Evolutionary conservation across 164 flowering plant genomes (phyloP).

Genomic region (Buxus sempervirens): DNA sequence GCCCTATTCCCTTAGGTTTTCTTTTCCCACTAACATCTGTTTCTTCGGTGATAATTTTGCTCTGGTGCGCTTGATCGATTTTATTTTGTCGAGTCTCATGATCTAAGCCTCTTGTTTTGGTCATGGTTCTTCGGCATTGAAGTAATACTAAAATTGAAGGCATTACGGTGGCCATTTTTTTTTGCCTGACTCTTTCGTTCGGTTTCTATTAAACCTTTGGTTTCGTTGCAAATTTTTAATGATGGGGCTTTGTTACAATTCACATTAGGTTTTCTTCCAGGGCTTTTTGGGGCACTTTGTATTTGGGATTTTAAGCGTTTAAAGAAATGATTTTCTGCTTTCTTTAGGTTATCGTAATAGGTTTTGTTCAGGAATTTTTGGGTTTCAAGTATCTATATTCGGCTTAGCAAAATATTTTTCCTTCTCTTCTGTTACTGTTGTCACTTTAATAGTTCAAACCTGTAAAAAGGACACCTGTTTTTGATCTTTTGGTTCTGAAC

Average conservation of each 20-base stretch:
- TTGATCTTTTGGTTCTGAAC: too few species aligned
- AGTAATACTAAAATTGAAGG: conserved; percentile 1
- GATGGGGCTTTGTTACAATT: background rate
- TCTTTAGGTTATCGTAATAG: conserved; percentile 3
- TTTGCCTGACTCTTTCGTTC: background rate
- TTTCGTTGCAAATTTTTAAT: too few species aligned
- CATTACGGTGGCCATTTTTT: background rate
- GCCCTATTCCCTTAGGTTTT: background rate
- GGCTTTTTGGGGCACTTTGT: background rate
- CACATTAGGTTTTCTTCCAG: background rate
- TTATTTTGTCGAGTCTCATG: background rate
- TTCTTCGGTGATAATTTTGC: background rate
- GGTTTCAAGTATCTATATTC: background rate
- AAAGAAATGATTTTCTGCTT: background rate
- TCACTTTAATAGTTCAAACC: too few species aligned
- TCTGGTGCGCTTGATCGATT: background rate
- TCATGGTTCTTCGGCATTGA: conserved; percentile 12
- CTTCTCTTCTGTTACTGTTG: too few species aligned
- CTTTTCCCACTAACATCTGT: background rate
- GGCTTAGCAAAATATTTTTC: background rate
- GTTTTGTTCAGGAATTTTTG: background rate
- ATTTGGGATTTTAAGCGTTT: background rate
- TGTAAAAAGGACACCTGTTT: too few species aligned
- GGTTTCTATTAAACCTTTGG: background rate
- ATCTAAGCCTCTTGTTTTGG: conserved; percentile 1